Evolutionary conservation across 169 alveolate species (phyloP).

Genomic region (Theileria parva): DNA sequence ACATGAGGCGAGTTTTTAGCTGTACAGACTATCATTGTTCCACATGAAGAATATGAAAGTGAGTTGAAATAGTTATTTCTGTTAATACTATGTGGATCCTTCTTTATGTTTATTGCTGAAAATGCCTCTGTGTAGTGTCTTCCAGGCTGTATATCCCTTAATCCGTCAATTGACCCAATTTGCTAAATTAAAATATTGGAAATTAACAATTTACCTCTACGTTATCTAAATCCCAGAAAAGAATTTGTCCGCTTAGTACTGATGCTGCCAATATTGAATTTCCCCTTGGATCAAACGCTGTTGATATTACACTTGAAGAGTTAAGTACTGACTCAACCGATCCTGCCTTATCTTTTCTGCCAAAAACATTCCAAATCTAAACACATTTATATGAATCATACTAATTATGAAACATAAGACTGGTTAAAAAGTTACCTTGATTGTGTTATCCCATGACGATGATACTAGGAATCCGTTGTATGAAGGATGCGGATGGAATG

Average conservation of each 20-base stretch:
- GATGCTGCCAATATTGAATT: conserved; percentile 88
- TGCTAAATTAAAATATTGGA: conserved; percentile 14
- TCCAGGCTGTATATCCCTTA: conserved; percentile 81
- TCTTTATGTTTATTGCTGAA: conserved; percentile 67
- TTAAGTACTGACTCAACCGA: conserved; percentile 86
- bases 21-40: conserved; percentile 68
- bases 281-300: conserved; percentile 88
- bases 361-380: conserved; percentile 78
- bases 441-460: conserved; percentile 93
- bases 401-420: not conserved
- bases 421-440: conserved; percentile 83
- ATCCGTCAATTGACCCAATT: conserved; percentile 86
- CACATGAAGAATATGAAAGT: conserved; percentile 68
- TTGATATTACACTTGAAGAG: conserved; percentile 85
- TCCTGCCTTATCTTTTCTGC: conserved; percentile 86
- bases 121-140: conserved; percentile 72
- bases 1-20: conserved; percentile 75
- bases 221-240: conserved; percentile 81
- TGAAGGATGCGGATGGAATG: conserved; percentile 82
- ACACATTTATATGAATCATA: not conserved
- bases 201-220: conserved; percentile 55
- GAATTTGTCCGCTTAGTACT: conserved; percentile 75
- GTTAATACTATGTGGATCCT: conserved; percentile 54
- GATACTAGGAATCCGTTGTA: conserved; percentile 86
- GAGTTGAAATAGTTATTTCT: conserved; percentile 75